Evolutionary conservation across 75 land plant species (phyloP), one percentile per base, ranked within the genome.

Genomic region (Cryptomeria japonica): DNA sequence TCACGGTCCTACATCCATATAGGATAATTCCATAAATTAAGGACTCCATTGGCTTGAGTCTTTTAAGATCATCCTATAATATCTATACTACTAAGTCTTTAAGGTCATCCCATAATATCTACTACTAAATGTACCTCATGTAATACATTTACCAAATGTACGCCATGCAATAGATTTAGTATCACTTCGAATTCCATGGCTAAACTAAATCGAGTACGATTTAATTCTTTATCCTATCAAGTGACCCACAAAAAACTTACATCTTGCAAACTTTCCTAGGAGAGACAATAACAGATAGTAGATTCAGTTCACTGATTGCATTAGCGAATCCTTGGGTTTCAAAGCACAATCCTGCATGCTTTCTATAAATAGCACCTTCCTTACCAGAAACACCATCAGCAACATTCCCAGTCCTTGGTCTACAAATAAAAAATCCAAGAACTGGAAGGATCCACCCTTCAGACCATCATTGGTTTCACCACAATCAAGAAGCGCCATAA

Each of bases 251-350:
- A 92, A 95, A 68, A 97, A 98, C 91, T 93, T 95, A 88, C 92
- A 94, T 79, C 84, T 89, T 89, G 87, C 96, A 98, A 83, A 89
- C 95, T 91, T 98, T 92, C 1, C 97, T 97, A 13, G 99, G 97
- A 13, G 89, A 87, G 80, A 94, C 92, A 18, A 98, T 90, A 58
- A 97, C 68, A 36, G 93, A 90, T 1, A 97, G 99, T 86, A 98
- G 97, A 87, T 94, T 96, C 6, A 95, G 90, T 87, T 97, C 93
- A 79, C 97, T 98, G 14, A 98, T 88, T 25, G 99, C 96, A 86
- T 97, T 96, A 5, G 99, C 97, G 80, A 95, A 97, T 22, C 97
- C 99, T 83, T 98, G 99, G 18, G 99, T 97, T 90, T 98, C 99
- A 87, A 98, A 89, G 84, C 99, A 98, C 36, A 98, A 38, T 3